Conservation (phyloP, 139 green algal species). For the Deuterostichococcus epilithicus region DNA sequence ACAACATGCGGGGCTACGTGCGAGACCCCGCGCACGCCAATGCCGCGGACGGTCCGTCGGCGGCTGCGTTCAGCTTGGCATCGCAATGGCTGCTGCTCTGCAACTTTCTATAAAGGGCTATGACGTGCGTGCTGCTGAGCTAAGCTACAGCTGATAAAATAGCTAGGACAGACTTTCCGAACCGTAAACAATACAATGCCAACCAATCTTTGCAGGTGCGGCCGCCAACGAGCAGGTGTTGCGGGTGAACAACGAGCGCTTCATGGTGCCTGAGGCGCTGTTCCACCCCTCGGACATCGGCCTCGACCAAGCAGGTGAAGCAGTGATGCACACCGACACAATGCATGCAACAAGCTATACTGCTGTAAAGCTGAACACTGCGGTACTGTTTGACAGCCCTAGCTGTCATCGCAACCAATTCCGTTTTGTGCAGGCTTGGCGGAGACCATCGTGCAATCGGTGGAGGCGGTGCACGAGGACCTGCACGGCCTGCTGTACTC, state of each 20-base stretch:
- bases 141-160: no score
- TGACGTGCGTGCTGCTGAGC: no score
- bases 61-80: no score
- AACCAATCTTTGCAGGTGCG: background rate
- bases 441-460: conserved; percentile 45
- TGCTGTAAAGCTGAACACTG: background rate
- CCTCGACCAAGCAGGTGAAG: conserved; percentile 18
- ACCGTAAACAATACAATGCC: no score
- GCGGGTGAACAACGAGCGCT: conserved; percentile 93
- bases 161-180: no score
- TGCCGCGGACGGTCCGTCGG: conserved; percentile 8
- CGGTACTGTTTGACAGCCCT: background rate
- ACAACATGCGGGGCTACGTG: conserved; percentile 74
- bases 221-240: conserved; percentile 58
- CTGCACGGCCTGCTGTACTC: conserved; percentile 73
- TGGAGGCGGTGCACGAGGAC: conserved; percentile 45
- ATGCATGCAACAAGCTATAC: background rate
- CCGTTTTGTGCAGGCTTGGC: conserved; percentile 33
- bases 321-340: background rate
- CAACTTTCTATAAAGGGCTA: no score
- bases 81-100: no score
- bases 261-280: conserved; percentile 92
- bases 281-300: conserved; percentile 68
- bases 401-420: background rate
- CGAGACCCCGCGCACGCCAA: conserved; percentile 17